These are phyloP conservation scores for Chytriomyces hyalinus DNA, from an alignment of 192 early-diverging fungal genomes.

Conservation along the genomic window DNA sequence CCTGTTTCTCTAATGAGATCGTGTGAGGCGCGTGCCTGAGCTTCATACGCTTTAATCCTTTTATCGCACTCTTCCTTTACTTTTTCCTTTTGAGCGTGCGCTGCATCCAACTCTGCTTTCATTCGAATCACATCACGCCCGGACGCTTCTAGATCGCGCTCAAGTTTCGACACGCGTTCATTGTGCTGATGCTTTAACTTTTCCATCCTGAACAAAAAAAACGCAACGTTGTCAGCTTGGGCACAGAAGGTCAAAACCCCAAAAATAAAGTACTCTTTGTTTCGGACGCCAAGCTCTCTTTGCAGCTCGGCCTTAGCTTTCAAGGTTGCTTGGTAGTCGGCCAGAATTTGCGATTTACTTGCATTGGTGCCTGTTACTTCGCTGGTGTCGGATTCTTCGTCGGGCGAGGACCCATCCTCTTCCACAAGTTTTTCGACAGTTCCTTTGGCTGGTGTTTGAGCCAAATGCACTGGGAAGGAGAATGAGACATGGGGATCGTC, in stretches of 20 bases:
- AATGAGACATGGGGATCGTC: background rate
- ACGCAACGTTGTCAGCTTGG: conserved; percentile 41
- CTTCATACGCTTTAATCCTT: conserved; percentile 45
- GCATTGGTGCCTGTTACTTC: background rate
- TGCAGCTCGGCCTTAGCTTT: conserved; percentile 52
- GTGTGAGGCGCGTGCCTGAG: conserved; percentile 14
- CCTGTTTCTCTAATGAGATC: background rate
- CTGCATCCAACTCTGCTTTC: conserved; percentile 38
- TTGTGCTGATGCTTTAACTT: conserved; percentile 41
- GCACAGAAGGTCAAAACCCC: background rate
- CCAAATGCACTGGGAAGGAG: background rate
- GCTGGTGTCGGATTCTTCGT: conserved; percentile 1
- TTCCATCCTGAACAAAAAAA: conserved; percentile 40
- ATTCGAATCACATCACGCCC: conserved; percentile 36
- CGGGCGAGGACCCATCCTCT: background rate
- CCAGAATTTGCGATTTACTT: background rate
- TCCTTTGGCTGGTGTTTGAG: background rate
- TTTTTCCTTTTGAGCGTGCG: conserved; percentile 37
- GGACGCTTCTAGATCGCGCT: conserved; percentile 44
- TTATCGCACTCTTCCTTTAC: conserved; percentile 55
- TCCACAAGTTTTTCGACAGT: background rate
- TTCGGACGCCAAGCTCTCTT: conserved; percentile 43
- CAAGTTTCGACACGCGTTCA: conserved; percentile 39
- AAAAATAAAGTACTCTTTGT: conserved; percentile 44
- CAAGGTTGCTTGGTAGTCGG: conserved; percentile 41